Percentiles rank a stretch among this genome's conserved stretches.
phyloP scores from a whole-genome alignment of 2,329 filamentous ascomycete species.

The Trematosphaeria pertusa region DNA sequence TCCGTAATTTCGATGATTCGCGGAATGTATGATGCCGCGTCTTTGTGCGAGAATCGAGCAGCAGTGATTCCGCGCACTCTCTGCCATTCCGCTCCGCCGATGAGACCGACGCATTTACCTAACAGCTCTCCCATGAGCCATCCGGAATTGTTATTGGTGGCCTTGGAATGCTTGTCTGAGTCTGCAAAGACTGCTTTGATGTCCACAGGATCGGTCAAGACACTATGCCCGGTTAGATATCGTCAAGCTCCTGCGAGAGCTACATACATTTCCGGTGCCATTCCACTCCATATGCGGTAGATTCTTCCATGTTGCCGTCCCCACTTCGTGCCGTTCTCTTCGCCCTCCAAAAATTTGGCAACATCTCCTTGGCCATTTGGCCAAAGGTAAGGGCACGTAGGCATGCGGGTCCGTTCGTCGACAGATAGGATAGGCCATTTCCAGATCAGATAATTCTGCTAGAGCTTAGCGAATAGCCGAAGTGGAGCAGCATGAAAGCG shows the following conservation, averaged over 20 bases:
- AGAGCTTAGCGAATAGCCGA: not conserved
- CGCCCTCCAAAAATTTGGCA: conserved; percentile 51
- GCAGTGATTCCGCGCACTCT: conserved; percentile 26
- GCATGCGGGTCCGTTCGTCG: not conserved
- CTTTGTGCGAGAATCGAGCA: conserved; percentile 20
- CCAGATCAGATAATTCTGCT: not conserved
- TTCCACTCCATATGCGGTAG: conserved; percentile 47
- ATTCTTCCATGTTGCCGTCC: conserved; percentile 37
- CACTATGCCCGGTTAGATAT: conserved; percentile 26
- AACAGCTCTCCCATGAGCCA: conserved; percentile 50
- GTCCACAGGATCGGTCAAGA: conserved; percentile 46
- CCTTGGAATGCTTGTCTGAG: conserved; percentile 54
- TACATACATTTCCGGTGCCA: conserved; percentile 49
- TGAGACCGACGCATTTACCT: conserved; percentile 53
- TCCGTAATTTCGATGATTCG: conserved; percentile 4
- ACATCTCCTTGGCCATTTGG: conserved; percentile 39
- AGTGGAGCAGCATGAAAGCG: no score
- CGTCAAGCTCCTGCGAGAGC: not conserved
- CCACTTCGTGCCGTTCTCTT: conserved; percentile 44
- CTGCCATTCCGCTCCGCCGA: conserved; percentile 42
- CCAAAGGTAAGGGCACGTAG: conserved; percentile 13
- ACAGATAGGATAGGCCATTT: conserved; percentile 1
- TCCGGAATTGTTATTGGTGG: conserved; percentile 51
- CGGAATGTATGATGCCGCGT: conserved; percentile 1
- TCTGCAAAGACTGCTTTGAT: conserved; percentile 50